These are phyloP conservation scores for Talaromyces wortmannii DNA, from an alignment of 495 filamentous ascomycete species.

Conservation along the genomic window DNA sequence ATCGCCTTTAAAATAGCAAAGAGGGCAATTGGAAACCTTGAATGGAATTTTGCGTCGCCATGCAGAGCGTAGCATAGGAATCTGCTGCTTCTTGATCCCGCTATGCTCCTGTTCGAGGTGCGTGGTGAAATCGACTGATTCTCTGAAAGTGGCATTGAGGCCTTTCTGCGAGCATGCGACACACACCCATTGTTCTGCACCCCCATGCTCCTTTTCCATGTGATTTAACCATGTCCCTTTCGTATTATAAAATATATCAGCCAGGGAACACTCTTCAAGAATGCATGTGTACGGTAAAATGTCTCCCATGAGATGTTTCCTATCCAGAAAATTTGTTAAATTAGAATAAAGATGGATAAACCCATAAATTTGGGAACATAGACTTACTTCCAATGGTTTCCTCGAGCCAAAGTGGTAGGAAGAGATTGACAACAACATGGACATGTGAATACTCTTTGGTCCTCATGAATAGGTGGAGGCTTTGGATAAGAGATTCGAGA, in stretches of 20 bases:
- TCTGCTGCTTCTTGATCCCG: background rate
- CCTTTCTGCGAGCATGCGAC: background rate
- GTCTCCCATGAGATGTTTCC: constrained; percentile 5
- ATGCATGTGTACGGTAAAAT: constrained; percentile 8
- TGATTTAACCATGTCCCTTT: constrained; percentile 2
- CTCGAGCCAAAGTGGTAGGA: background rate
- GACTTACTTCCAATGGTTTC: constrained; percentile 6
- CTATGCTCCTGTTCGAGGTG: background rate
- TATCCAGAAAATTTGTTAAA: background rate
- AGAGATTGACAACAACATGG: constrained; percentile 6
- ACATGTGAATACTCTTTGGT: constrained; percentile 1
- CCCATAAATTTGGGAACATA: background rate
- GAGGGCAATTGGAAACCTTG: background rate
- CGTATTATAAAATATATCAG: background rate
- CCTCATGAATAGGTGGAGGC: background rate
- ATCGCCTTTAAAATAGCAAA: background rate
- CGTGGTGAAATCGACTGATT: background rate
- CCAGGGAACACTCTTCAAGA: constrained; percentile 1
- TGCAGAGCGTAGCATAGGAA: background rate
- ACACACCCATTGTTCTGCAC: constrained; percentile 1
- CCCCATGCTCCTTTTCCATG: constrained; percentile 3
- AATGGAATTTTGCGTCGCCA: background rate
- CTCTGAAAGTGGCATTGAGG: background rate
- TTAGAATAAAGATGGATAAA: background rate
- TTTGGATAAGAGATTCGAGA: constrained; percentile 3